These are phyloP conservation scores for Fusarium citri DNA, from an alignment of 2,329 filamentous ascomycete genomes.

Conservation along the genomic window DNA sequence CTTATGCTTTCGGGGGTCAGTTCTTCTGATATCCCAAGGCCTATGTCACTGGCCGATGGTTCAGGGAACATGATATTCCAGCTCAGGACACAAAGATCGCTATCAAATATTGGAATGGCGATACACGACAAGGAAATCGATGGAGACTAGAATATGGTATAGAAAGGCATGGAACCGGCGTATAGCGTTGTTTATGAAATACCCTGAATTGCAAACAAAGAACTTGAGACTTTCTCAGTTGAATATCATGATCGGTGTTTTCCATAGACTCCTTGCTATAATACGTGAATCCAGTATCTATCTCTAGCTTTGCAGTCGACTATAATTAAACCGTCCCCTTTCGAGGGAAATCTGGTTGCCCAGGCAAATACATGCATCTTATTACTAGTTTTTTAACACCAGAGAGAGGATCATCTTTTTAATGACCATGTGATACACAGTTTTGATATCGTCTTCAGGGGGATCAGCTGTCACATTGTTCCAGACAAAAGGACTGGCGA, in stretches of 20 bases:
- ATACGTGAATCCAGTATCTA: fast-evolving
- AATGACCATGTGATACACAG: not conserved
- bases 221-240: not conserved
- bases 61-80: not conserved
- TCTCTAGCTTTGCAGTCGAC: not conserved
- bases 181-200: slow-evolving; percentile 11
- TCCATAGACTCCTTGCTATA: not conserved
- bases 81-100: not conserved
- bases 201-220: not conserved
- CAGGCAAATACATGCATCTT: not conserved
- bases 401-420: not conserved
- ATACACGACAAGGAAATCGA: not conserved
- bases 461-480: slow-evolving; percentile 14
- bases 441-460: not conserved
- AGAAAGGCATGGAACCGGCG: not conserved
- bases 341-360: not conserved
- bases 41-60: too few relatives aligned
- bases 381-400: not conserved
- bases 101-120: not conserved
- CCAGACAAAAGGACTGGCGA: not conserved
- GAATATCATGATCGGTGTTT: not conserved
- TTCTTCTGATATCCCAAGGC: not conserved
- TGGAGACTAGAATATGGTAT: not conserved
- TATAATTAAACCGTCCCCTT: not conserved
- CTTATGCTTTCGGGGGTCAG: not conserved